Conservation (phyloP, 805 yeast species). For the Metschnikowia koreensis region DNA sequence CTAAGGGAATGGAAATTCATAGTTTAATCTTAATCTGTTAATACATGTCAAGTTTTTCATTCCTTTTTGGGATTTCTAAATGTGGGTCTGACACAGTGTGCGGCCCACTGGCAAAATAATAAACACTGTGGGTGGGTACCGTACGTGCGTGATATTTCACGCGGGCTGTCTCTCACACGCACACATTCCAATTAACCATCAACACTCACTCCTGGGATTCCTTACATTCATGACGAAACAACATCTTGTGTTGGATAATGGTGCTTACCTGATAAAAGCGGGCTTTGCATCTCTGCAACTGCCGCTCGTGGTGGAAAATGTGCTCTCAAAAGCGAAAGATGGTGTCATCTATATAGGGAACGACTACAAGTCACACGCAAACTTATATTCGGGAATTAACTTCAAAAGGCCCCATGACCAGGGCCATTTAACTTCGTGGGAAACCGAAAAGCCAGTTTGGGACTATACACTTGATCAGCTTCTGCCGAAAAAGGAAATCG, state of each 20-base stretch:
- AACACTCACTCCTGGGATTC: not conserved
- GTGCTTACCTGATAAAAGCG: slow-evolving; percentile 75
- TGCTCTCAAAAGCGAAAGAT: slow-evolving; percentile 73
- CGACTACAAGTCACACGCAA: slow-evolving; percentile 59
- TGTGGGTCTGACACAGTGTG: not conserved
- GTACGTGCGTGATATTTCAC: not conserved
- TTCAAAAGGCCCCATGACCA: slow-evolving; percentile 82
- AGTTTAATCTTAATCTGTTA: too few relatives aligned
- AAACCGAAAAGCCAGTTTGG: slow-evolving; percentile 84
- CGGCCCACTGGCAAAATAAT: too few relatives aligned
- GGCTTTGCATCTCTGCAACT: slow-evolving; percentile 25
- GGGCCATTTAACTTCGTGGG: slow-evolving; percentile 92
- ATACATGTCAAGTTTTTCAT: too few relatives aligned
- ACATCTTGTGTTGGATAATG: slow-evolving; percentile 76
- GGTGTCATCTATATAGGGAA: slow-evolving; percentile 68
- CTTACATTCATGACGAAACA: slow-evolving; percentile 6
- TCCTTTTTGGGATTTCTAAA: too few relatives aligned
- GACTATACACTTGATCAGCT: slow-evolving; percentile 59
- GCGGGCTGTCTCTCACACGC: not conserved
- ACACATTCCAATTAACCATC: not conserved
- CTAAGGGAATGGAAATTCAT: too few relatives aligned
- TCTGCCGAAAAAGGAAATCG: slow-evolving; percentile 41
- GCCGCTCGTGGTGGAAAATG: slow-evolving; percentile 61
- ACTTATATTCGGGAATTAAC: slow-evolving; percentile 70
- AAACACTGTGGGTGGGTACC: not conserved